Evolutionary conservation across 495 filamentous ascomycete species (phyloP).

Genomic region (Daldinia concentrica): DNA sequence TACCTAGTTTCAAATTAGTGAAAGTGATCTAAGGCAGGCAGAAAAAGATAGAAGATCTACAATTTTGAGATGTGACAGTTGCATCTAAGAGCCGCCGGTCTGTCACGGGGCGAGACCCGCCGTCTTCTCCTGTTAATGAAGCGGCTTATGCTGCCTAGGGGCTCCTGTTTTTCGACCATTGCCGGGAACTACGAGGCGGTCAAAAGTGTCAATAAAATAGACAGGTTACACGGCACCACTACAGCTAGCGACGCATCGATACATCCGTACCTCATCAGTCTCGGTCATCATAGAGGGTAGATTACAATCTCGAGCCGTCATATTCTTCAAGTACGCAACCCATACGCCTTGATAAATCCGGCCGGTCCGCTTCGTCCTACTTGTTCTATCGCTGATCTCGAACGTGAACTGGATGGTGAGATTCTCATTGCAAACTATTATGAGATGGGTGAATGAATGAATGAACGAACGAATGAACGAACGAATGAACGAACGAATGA

Average conservation of each 20-base stretch:
- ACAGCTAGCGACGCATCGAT: slow-evolving; percentile 6
- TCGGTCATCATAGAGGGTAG: not conserved
- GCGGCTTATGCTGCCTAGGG: slow-evolving; percentile 44
- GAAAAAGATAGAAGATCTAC: too few species aligned
- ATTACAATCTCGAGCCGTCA: slow-evolving; percentile 4
- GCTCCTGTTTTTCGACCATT: slow-evolving; percentile 51
- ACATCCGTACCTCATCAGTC: slow-evolving; percentile 7
- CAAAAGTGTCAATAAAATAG: slow-evolving; percentile 42
- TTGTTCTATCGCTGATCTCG: not conserved
- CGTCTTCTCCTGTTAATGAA: slow-evolving; percentile 49
- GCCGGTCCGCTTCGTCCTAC: not conserved
- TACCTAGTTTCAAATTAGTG: too few species aligned
- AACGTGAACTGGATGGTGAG: not conserved
- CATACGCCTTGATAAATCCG: not conserved
- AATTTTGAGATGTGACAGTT: too few species aligned
- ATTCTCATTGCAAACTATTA: too few species aligned
- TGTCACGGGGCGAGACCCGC: slow-evolving; percentile 48
- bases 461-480: too few species aligned
- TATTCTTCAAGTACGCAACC: not conserved
- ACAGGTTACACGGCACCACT: slow-evolving; percentile 14
- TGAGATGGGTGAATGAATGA: too few species aligned
- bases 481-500: too few species aligned
- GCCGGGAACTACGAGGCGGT: slow-evolving; percentile 29
- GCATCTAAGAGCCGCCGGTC: not conserved
- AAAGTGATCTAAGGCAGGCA: too few species aligned